Conservation (phyloP, 2,329 filamentous ascomycete species). For the Berkeleyomyces rouxiae region DNA sequence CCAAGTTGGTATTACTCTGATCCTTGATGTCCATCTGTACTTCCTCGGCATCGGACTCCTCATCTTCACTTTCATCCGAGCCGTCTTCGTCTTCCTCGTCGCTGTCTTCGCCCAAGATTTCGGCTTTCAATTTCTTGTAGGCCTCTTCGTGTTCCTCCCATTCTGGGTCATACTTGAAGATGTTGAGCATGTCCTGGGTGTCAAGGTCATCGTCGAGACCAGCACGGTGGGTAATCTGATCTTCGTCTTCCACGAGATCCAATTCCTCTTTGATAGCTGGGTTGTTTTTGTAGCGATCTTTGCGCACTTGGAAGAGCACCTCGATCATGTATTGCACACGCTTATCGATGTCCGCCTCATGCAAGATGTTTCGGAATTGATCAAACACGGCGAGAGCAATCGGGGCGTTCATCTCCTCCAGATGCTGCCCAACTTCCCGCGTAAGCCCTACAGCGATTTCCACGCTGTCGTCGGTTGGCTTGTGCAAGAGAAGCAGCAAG, state of each 20-base stretch:
- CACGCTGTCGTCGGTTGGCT: conserved; percentile 92
- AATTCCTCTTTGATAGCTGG: conserved; percentile 84
- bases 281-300: conserved; percentile 93
- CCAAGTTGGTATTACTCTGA: conserved; percentile 87
- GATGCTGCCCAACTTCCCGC: conserved; percentile 78
- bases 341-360: conserved; percentile 95
- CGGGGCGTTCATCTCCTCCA: conserved; percentile 85
- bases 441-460: conserved; percentile 93
- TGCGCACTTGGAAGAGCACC: conserved; percentile 87
- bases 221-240: conserved; percentile 88
- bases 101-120: conserved; percentile 79
- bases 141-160: conserved; percentile 84
- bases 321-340: conserved; percentile 99
- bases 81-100: conserved; percentile 37
- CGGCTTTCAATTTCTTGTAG: conserved; percentile 78
- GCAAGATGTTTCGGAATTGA: conserved; percentile 84
- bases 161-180: conserved; percentile 85
- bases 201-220: conserved; percentile 63
- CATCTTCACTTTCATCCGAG: conserved; percentile 51
- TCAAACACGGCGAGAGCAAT: conserved; percentile 88
- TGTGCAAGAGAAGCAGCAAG: conserved; percentile 75
- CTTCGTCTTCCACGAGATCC: conserved; percentile 91
- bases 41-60: conserved; percentile 61
- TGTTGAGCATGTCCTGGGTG: conserved; percentile 73
- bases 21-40: conserved; percentile 92